Conservation (phyloP, 108 stramenopile genomes). For the Schizochytrium sp. region DNA sequence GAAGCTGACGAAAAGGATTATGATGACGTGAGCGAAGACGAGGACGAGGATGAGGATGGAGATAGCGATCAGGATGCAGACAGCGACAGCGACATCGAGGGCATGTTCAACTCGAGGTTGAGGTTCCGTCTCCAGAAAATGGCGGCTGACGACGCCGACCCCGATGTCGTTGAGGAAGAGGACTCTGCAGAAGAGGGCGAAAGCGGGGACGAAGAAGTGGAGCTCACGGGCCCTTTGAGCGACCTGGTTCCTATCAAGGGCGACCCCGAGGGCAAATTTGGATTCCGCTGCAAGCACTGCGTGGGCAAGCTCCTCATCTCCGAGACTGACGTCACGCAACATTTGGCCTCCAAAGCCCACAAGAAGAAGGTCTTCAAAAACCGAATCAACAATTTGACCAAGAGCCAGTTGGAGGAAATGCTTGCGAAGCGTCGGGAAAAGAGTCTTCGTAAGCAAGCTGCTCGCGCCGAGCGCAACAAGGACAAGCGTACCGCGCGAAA, state of each 20-base stretch:
- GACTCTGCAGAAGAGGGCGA: background rate
- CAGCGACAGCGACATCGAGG: background rate
- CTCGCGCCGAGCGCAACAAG: background rate
- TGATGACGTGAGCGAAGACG: background rate
- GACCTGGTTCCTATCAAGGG: background rate
- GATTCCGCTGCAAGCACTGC: background rate
- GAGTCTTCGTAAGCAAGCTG: background rate
- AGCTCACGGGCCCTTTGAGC: background rate
- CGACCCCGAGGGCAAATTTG: background rate
- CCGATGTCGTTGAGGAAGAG: background rate
- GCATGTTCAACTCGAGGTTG: background rate
- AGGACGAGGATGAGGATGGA: background rate
- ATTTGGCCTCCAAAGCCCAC: background rate
- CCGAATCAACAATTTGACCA: background rate
- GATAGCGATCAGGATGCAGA: background rate
- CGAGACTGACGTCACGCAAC: background rate
- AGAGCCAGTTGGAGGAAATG: background rate
- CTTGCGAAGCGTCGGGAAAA: background rate
- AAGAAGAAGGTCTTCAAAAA: background rate
- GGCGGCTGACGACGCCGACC: background rate
- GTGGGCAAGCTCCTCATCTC: background rate
- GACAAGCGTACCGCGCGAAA: background rate
- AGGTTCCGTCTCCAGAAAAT: background rate
- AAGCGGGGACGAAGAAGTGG: background rate
- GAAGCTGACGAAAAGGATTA: too few species aligned